Base-by-base conservation (phyloP, 2,329 filamentous ascomycete species). In the Aspergillus caelatus region DNA sequence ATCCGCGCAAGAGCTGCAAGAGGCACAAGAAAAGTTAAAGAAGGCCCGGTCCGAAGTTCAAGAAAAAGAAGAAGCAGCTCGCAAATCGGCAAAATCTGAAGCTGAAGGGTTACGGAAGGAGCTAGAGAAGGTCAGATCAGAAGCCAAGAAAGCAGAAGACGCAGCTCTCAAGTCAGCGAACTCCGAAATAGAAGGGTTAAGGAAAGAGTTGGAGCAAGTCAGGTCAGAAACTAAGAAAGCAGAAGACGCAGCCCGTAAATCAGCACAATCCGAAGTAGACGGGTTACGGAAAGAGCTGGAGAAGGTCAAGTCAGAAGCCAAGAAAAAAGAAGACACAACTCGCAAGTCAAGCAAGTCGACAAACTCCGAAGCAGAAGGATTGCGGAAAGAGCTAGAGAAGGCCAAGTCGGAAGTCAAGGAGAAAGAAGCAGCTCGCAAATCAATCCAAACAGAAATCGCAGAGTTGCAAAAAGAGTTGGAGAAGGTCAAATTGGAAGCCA, bases 351-450 rank as follows among this genome's bases (percentile, higher is more conserved):
- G 39, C 19, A 41, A 41, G 39, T 41, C 39, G 39, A 84, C 85
- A 6, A 91, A 94, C 73, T 83, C 86, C 2, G 91, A 94, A 76
- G 81, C 94, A 53, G 92, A 95, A 68, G 92, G 94, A 75, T 82
- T 94, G 60, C 80, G 94, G 39, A 91, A 94, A 80, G 89, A 94
- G 6, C 92, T 94, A 76, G 88, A 87, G 16, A 92, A 94, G n/a
- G 32, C 36, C 34, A 55, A 55, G 72, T 74, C 93, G n/a, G 92
- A 95, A 76, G 90, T 92, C 60, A 94, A 94, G 79, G 82, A 88
- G 53, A 41, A 41, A 41, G 84, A 87, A 39, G 34, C 30, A 63
- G 87, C 90, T 62, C 87, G 86, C 60, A 84, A 87, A 64, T 79
- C 85, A 1, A 84, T 85, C 6, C 91, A 94, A 73, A 83, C 86